These are phyloP conservation scores for Thelonectria rubi DNA, from an alignment of 2,329 filamentous ascomycete genomes.

Conservation along the genomic window DNA sequence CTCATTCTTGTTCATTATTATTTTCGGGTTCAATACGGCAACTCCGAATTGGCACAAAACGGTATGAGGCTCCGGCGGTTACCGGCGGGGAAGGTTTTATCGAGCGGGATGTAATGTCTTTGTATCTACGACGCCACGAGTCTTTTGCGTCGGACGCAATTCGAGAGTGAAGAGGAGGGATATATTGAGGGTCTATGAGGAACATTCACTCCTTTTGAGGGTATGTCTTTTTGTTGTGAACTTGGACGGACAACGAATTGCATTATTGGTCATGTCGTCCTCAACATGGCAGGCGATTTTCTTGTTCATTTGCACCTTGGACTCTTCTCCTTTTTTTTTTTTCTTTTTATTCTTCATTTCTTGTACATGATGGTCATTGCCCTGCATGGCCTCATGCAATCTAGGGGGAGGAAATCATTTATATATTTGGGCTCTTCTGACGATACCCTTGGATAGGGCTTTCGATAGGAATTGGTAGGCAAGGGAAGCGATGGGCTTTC, in stretches of 20 bases:
- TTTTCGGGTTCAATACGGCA: constrained; percentile 36
- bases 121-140: constrained; percentile 42
- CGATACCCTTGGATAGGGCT: constrained; percentile 13
- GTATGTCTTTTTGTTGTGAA: constrained; percentile 17
- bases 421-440: constrained; percentile 12
- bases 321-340: neutral
- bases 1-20: constrained; percentile 38
- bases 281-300: constrained; percentile 12
- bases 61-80: constrained; percentile 30
- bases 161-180: constrained; percentile 9
- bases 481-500: neutral
- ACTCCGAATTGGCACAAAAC: constrained; percentile 35
- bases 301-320: constrained; percentile 1
- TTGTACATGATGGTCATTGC: constrained; percentile 13
- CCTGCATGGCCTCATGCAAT: constrained; percentile 7
- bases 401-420: constrained; percentile 6
- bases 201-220: neutral
- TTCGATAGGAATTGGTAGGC: constrained; percentile 10
- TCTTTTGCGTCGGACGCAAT: constrained; percentile 36
- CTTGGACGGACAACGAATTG: constrained; percentile 19
- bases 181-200: neutral
- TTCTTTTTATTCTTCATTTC: neutral
- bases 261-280: constrained; percentile 12
- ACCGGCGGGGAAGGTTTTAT: constrained; percentile 27
- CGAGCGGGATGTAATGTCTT: constrained; percentile 41